Conservation (phyloP, 2,329 filamentous ascomycete genomes). For the Ophiostoma novo-ulmi region DNA sequence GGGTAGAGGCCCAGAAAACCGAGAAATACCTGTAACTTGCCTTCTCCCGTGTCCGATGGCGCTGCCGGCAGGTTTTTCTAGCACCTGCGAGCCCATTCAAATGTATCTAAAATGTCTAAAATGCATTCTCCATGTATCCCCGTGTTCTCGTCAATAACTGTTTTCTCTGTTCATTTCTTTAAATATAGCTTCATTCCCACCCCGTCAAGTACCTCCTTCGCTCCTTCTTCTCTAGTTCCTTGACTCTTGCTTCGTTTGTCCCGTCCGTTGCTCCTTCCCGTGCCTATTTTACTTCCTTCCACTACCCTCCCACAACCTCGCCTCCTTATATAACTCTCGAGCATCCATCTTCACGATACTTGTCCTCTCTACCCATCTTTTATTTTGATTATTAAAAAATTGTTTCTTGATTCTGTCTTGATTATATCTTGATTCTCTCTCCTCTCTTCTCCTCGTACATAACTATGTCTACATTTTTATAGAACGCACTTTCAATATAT, state of each 20-base stretch:
- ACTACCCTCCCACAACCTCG: neutral
- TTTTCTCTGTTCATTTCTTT: slow-evolving; percentile 1
- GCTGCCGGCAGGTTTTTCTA: slow-evolving; percentile 1
- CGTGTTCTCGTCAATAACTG: neutral
- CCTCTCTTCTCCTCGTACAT: neutral
- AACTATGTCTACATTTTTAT: slow-evolving; percentile 15
- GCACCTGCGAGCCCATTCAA: neutral
- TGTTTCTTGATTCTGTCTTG: too few relatives aligned
- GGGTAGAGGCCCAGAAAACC: neutral
- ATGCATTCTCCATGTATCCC: neutral
- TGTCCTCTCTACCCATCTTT: neutral
- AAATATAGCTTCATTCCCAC: slow-evolving; percentile 7
- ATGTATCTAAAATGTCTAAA: too few relatives aligned
- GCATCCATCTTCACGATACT: slow-evolving; percentile 6
- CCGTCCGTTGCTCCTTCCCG: neutral
- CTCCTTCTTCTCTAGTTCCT: neutral
- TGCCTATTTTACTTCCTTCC: neutral
- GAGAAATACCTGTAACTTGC: neutral
- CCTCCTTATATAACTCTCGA: neutral
- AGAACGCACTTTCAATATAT: neutral
- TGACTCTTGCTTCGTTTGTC: neutral
- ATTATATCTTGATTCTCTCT: neutral
- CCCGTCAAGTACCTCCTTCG: neutral
- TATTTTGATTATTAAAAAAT: neutral
- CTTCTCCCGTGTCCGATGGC: neutral